Evolutionary conservation across 2,329 filamentous ascomycete species (phyloP).

Genomic region (Chaetothyriales sp.): DNA sequence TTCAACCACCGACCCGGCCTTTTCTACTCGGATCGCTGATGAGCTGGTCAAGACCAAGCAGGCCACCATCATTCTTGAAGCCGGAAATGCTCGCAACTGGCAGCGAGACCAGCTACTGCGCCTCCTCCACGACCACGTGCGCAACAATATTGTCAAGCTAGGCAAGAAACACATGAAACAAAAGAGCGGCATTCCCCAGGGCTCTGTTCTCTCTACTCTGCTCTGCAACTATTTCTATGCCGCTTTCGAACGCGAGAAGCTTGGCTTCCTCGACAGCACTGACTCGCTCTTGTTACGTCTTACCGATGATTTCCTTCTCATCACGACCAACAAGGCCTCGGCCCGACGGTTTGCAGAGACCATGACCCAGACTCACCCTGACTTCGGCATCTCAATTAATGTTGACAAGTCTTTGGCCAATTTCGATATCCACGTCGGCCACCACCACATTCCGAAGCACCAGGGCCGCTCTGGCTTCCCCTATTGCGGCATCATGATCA

Average conservation of each 20-base stretch:
- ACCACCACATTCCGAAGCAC: conserved; percentile 36
- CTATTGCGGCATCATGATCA: conserved; percentile 71
- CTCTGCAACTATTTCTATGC: conserved; percentile 96
- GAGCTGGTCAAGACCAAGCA: conserved; percentile 32
- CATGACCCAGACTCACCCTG: conserved; percentile 65
- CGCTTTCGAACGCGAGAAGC: conserved; percentile 55
- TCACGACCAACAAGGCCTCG: conserved; percentile 54
- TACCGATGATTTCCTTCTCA: conserved; percentile 84
- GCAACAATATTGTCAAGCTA: conserved; percentile 70
- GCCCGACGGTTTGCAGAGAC: conserved; percentile 57
- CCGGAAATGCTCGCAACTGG: conserved; percentile 42
- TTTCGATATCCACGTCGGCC: conserved; percentile 51
- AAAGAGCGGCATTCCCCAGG: conserved; percentile 79
- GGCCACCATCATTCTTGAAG: conserved; percentile 61
- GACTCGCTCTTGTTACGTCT: conserved; percentile 58
- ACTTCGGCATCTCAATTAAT: conserved; percentile 69
- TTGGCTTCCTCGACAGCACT: conserved; percentile 47
- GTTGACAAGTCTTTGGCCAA: conserved; percentile 69
- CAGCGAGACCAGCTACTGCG: conserved; percentile 45
- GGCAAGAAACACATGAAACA: conserved; percentile 82
- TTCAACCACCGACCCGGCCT: conserved; percentile 4
- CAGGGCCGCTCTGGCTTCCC: conserved; percentile 47
- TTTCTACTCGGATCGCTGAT: conserved; percentile 7
- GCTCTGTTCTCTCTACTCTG: conserved; percentile 70
- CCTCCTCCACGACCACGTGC: conserved; percentile 67